A percentile compares a stretch with the other conserved stretches of the same genome.
phyloP scores from a whole-genome alignment of 228 moss, liverwort and hornwort genomes.

The Sphagnum fallax region DNA sequence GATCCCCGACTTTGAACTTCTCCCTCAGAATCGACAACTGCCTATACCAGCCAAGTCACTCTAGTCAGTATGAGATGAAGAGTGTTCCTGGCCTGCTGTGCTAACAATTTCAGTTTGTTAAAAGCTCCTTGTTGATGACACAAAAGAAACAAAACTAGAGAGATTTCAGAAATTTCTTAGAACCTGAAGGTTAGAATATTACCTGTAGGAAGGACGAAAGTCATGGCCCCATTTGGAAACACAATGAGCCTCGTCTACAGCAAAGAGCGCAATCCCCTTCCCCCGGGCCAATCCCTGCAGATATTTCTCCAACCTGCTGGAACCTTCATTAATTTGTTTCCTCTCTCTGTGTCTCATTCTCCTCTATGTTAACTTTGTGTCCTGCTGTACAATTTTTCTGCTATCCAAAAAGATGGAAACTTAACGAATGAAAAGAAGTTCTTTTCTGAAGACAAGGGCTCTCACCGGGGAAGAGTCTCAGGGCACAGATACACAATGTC shows the following conservation, averaged over 20 bases:
- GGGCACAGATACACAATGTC: slow-evolving; percentile 76
- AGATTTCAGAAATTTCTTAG: no score
- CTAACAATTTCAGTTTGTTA: background rate
- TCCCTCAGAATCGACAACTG: slow-evolving; percentile 50
- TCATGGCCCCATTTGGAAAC: slow-evolving; percentile 85
- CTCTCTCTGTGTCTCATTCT: slow-evolving; percentile 3
- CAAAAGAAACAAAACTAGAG: no score
- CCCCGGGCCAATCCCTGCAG: slow-evolving; percentile 54
- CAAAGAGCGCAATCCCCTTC: slow-evolving; percentile 77
- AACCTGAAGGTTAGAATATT: no score
- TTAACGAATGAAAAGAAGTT: background rate
- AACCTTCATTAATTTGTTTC: slow-evolving; percentile 6
- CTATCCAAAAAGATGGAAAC: background rate
- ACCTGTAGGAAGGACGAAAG: slow-evolving; percentile 79
- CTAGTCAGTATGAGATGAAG: background rate
- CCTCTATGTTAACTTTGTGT: background rate
- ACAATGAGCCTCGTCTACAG: slow-evolving; percentile 82
- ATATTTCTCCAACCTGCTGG: slow-evolving; percentile 45
- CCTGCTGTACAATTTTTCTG: background rate
- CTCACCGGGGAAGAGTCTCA: slow-evolving; percentile 62
- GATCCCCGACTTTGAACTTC: slow-evolving; percentile 39
- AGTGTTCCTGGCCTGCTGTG: background rate
- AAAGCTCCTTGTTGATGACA: no score
- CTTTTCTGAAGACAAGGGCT: background rate
- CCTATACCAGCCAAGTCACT: slow-evolving; percentile 24